Base-by-base conservation (phyloP, 2,329 filamentous ascomycete species). In the Aspergillus floridensis region DNA sequence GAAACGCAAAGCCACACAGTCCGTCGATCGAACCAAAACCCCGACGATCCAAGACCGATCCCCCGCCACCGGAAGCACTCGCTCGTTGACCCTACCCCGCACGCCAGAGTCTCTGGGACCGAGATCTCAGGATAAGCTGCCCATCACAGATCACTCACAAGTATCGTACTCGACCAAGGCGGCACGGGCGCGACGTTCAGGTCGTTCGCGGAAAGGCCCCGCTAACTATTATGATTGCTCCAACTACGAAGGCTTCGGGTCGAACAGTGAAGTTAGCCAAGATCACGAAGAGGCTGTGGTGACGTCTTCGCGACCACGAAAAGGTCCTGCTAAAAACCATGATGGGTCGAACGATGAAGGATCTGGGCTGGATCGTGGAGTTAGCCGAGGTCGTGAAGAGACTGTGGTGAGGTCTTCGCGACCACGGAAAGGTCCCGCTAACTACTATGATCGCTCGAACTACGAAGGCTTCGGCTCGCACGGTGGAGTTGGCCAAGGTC, bases 201-300 rank as follows among this genome's bases (percentile, higher is more conserved):
- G 59, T 56, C 70, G 74, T 19, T 58, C 65, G 32, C 68, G 63
- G 57, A 66, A 53, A 5, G 67, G 64, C 4, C 72, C 73, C 2
- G 49, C 16, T 1, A 76, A 76, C 21, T 77, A 77, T 51, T 76
- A 71, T 49, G 58, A 66, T 14, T 66, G 59, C 32, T 32, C 61
- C 5, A 56, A 60, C 6, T 62, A 70, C 44, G 55, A 44, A 4
- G 57, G 61, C 3, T 57, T 56, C 14, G 65, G 64, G 11, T 58
- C 63, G 19, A 65, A 63, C 16, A 58, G 61, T 7, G 60, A 63
- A 24, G 49, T 53, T 44, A 47, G 59, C 44, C 29, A 22, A 32
- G 53, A 22, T 11, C 14, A 12, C 19, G 49, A 38, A 4, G 32
- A 29, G 26, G 8, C 26, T 8, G 7, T 8, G 26, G 26, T 29